Base-by-base conservation (phyloP, 2,329 filamentous ascomycete genomes). In the Dendryphion nanum region DNA sequence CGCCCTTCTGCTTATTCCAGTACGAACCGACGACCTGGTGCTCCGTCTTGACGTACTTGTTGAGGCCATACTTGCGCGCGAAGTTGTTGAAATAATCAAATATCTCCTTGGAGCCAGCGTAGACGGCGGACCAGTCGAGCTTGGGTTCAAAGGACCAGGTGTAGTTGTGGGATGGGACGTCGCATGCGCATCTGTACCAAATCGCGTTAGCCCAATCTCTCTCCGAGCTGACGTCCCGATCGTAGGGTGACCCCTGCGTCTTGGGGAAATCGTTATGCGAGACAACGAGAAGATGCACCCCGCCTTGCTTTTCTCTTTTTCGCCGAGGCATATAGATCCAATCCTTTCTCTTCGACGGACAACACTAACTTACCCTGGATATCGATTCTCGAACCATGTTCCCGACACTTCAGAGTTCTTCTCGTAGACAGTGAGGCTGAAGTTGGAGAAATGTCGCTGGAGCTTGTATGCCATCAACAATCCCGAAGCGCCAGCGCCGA, bases 81-180 rank as follows among this genome's bases (percentile, higher is more conserved):
- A 72, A 70, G 16, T 53, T 56, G 26, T 68, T 60, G 42, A 71
- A 69, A 40, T 72, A 75, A 2, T 55, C 42, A 19, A 60, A 65
- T 18, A 74, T 73, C 47, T 74, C 70, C 26, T 54, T 55, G 1
- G 66, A 64, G 35, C 63, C 54, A 1, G 71, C 59, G 42, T 75
- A 75, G 0, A 69, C 61, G 3, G 63, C 62, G 1, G 67, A 64
- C 63, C 66, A 72, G 33, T 69, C 61, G 15, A 57, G 49, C 35
- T 72, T 71, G 2, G 70, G 72, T 47, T 74, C 71, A 36, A 75
- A 77, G 6, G 66, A 69, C 59, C 64, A 75, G 1, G 69, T 72
- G 57, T 77, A 77, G 46, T 73, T 75, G 50, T 76, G 74, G 1
- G 72, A 66, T 2, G 73, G 74, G 0, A 77, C 68, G 38, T 79